Conservation (phyloP, 1,139 yeast genomes). For the Hemisphaericaspora xylanilytica region DNA sequence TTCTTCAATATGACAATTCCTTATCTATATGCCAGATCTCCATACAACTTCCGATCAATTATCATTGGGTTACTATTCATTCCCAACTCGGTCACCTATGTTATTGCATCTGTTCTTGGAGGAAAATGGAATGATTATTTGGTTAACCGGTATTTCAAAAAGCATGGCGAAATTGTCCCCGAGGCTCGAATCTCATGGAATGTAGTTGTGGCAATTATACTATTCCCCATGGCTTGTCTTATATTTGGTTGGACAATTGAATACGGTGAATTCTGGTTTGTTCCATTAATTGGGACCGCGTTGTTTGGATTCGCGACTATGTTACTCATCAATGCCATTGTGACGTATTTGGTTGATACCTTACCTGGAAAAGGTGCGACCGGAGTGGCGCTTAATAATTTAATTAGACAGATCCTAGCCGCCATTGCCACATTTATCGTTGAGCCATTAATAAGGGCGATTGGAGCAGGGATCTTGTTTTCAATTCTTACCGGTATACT, state of each 20-base stretch:
- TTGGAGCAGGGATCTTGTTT: slow-evolving; percentile 71
- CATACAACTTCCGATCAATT: slow-evolving; percentile 66
- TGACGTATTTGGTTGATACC: slow-evolving; percentile 79
- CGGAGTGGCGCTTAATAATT: slow-evolving; percentile 80
- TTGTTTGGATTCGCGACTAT: slow-evolving; percentile 79
- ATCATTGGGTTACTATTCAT: slow-evolving; percentile 75
- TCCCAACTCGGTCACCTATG: slow-evolving; percentile 78
- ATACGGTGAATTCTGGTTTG: slow-evolving; percentile 66
- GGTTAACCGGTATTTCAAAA: slow-evolving; percentile 48
- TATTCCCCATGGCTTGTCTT: slow-evolving; percentile 64
- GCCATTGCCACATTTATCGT: slow-evolving; percentile 74
- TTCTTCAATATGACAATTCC: slow-evolving; percentile 75
- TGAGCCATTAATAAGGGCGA: slow-evolving; percentile 60
- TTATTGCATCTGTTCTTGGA: slow-evolving; percentile 70
- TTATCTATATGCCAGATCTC: slow-evolving; percentile 56
- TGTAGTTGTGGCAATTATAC: slow-evolving; percentile 58
- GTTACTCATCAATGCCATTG: slow-evolving; percentile 79
- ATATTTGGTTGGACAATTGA: slow-evolving; percentile 83
- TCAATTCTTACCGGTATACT: slow-evolving; percentile 64
- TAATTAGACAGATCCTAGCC: slow-evolving; percentile 70
- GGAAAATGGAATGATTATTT: slow-evolving; percentile 77
- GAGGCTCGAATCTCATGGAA: slow-evolving; percentile 81
- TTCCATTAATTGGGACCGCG: slow-evolving; percentile 76
- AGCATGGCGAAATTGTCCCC: slow-evolving; percentile 67
- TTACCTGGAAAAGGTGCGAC: slow-evolving; percentile 89